These are phyloP conservation scores for Ascochyta clinopodiicola DNA, from an alignment of 2,329 filamentous ascomycete genomes.

Conservation along the genomic window DNA sequence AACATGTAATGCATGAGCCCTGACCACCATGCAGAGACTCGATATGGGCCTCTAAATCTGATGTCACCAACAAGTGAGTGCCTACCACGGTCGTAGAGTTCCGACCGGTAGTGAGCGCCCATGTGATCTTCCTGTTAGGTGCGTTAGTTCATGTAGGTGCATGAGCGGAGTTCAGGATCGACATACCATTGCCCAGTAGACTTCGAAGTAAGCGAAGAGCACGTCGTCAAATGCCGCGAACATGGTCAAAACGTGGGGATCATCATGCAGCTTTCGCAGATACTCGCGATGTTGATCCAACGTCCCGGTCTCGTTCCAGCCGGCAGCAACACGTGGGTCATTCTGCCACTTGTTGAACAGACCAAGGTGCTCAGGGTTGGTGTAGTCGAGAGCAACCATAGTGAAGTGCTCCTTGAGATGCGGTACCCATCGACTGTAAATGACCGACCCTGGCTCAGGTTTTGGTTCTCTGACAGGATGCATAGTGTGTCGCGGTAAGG, in stretches of 20 bases:
- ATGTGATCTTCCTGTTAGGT: conserved; percentile 62
- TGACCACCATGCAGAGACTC: conserved; percentile 65
- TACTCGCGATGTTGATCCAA: conserved; percentile 77
- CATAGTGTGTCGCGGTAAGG: conserved; percentile 63
- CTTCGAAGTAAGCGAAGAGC: conserved; percentile 78
- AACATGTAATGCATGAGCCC: conserved; percentile 66
- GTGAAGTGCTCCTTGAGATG: conserved; percentile 78
- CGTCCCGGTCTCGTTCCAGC: conserved; percentile 81
- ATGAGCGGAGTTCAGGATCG: neutral
- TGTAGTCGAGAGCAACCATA: conserved; percentile 75
- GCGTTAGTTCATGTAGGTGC: conserved; percentile 23
- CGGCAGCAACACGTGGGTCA: conserved; percentile 78
- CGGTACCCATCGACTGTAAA: conserved; percentile 81
- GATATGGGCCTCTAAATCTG: conserved; percentile 61
- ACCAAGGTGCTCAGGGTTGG: conserved; percentile 67
- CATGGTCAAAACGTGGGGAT: conserved; percentile 74
- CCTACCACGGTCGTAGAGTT: conserved; percentile 64
- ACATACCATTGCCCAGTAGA: conserved; percentile 75
- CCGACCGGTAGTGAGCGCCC: conserved; percentile 64
- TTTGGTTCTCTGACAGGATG: conserved; percentile 77
- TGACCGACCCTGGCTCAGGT: conserved; percentile 70
- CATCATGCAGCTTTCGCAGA: conserved; percentile 70
- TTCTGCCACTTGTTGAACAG: conserved; percentile 85
- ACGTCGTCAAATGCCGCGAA: conserved; percentile 74
- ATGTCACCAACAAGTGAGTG: conserved; percentile 66